Percentiles rank a stretch among this genome's conserved stretches.
phyloP scores from a whole-genome alignment of 169 alveolate species.

The Eimeria necatrix region DNA sequence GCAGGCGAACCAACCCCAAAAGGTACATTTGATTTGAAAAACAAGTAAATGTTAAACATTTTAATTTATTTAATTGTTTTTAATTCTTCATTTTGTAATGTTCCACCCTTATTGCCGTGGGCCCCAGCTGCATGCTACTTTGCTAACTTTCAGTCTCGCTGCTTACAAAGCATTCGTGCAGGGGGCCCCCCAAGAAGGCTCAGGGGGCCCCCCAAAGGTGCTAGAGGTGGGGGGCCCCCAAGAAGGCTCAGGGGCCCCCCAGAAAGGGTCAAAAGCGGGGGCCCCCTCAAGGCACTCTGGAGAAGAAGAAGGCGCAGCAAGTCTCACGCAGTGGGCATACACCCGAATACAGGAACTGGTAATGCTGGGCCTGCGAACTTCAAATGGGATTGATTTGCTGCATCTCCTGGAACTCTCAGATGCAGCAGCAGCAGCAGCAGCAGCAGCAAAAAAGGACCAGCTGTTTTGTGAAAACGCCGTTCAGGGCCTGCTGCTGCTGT shows the following conservation, averaged over 20 bases:
- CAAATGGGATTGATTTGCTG: constrained; percentile 55
- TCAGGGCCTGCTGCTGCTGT: neutral
- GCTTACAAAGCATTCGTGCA: neutral
- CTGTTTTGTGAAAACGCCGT: neutral
- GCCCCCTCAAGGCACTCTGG: too few relatives aligned
- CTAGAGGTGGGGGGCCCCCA: neutral
- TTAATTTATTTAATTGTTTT: too few relatives aligned
- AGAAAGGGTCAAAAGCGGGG: neutral
- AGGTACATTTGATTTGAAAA: neutral
- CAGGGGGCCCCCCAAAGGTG: neutral
- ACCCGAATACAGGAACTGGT: constrained; percentile 67
- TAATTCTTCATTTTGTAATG: too few relatives aligned
- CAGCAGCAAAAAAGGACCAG: neutral
- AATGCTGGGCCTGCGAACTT: constrained; percentile 59
- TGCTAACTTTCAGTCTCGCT: neutral
- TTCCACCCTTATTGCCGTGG: too few relatives aligned
- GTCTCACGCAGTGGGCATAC: constrained; percentile 43
- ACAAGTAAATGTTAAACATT: too few relatives aligned
- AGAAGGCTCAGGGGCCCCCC: neutral
- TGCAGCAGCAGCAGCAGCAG: constrained; percentile 66
- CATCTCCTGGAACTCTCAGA: constrained; percentile 32
- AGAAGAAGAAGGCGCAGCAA: neutral
- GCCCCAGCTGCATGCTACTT: neutral
- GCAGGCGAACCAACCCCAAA: constrained; percentile 33
- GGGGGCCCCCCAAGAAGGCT: neutral